Base-by-base conservation (phyloP, 2,329 filamentous ascomycete genomes). In the Arthroderma sp. region DNA sequence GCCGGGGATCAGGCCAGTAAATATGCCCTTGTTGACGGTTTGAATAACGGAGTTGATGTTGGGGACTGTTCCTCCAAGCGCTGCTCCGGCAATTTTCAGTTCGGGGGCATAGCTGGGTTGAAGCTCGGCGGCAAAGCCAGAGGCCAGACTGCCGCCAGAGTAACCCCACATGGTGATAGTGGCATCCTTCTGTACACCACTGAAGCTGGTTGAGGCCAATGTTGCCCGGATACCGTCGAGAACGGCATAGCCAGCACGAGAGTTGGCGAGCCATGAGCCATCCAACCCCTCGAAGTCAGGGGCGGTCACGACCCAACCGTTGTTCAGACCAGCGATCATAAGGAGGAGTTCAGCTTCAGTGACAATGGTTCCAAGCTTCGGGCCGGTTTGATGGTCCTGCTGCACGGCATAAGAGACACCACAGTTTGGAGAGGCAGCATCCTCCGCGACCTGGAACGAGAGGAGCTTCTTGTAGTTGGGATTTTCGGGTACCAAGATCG, bases 91-190 rank as follows among this genome's bases (percentile, higher is more conserved):
- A 33, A 82, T 71, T 0, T 67, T 66, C 7, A 81, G 64, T 44
- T 79, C 77, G 1, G 78, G 77, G 0, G 79, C 78, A 59, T 81
- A 81, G 17, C 70, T 66, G 0, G 69, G 67, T 43, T 77, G 76
- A 21, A 80, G 63, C 56, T 81, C 78, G 13, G 75, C 73, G 0
- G 79, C 79, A 67, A 73, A 77, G 23, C 75, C 76, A 13, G 67
- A 74, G 0, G 78, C 77, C 5, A 81, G 60, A 1, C 74, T 74
- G 2, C 80, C 80, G 2, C 80, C 80, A 0, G 76, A 80, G 63
- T 81, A 82, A 0, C 80, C 80, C 77, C 78, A 81, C 56, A 81
- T 66, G 1, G 74, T 71, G 43, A 74, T 65, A 2, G 61, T 67
- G 0, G 74, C 67, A 13, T 67, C 63, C 4, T 60, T 41, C 8